Evolutionary conservation across 352 stramenopile species (phyloP).

Genomic region (Globisporangium splendens): DNA sequence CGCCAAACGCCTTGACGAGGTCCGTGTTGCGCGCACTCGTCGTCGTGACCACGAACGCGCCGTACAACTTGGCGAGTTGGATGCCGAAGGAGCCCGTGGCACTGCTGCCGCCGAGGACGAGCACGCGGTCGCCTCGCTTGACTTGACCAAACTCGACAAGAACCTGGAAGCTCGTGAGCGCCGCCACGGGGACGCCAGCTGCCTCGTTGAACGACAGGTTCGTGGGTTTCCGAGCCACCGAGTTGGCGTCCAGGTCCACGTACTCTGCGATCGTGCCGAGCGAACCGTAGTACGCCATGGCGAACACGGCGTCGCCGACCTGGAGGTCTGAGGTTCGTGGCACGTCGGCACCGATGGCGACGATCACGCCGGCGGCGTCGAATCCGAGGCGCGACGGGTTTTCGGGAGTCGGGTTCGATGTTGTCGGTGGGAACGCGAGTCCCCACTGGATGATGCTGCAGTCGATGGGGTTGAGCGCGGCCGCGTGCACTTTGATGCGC

Average conservation of each 20-base stretch:
- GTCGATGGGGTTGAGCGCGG: too few relatives aligned
- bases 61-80: constrained; percentile 21
- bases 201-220: constrained; percentile 24
- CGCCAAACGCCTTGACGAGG: too few relatives aligned
- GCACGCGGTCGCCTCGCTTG: constrained; percentile 20
- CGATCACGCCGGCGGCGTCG: too few relatives aligned
- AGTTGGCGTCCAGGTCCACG: constrained; percentile 13
- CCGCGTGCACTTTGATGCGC: too few relatives aligned
- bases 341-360: too few relatives aligned
- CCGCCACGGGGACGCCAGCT: constrained; percentile 16
- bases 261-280: too few relatives aligned
- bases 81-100: constrained; percentile 21
- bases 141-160: constrained; percentile 16
- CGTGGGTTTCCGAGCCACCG: constrained; percentile 25
- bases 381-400: too few relatives aligned
- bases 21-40: constrained; percentile 22
- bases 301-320: too few relatives aligned
- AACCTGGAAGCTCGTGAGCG: constrained; percentile 23
- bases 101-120: constrained; percentile 24
- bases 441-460: too few relatives aligned
- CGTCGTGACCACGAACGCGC: constrained; percentile 13
- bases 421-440: too few relatives aligned
- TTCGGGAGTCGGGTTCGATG: too few relatives aligned
- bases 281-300: not conserved
- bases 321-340: too few relatives aligned